A percentile compares a stretch with the other conserved stretches of the same genome.
Conservation (phyloP, 768 basidiomycete species). For the Chalciporus pseudorubinellus region DNA sequence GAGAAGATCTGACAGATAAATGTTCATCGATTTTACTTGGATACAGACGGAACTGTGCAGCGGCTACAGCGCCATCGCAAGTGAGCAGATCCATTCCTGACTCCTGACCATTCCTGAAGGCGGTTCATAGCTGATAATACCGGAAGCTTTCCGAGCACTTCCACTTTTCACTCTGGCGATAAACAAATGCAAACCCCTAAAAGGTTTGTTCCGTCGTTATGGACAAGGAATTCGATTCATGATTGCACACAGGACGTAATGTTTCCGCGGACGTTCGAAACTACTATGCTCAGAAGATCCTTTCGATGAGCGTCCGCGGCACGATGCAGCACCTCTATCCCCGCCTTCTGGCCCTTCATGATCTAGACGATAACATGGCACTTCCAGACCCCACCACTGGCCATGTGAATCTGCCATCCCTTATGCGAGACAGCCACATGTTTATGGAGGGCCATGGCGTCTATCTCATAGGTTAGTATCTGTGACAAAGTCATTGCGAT, state of each 20-base stretch:
- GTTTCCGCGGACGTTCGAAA: slow-evolving; percentile 95
- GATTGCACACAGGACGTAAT: slow-evolving; percentile 55
- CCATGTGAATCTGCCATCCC: slow-evolving; percentile 62
- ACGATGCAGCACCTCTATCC: slow-evolving; percentile 86
- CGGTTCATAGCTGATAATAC: slow-evolving; percentile 74
- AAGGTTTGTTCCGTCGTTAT: slow-evolving; percentile 53
- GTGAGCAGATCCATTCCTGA: slow-evolving; percentile 39
- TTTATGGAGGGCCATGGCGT: slow-evolving; percentile 90
- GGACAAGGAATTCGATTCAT: slow-evolving; percentile 4
- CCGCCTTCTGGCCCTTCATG: slow-evolving; percentile 82
- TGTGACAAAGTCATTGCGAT: slow-evolving; percentile 11
- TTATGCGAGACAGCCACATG: slow-evolving; percentile 78
- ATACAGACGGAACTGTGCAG: slow-evolving; percentile 87
- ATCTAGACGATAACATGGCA: slow-evolving; percentile 68
- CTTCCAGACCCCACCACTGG: slow-evolving; percentile 62
- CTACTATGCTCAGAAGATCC: slow-evolving; percentile 74
- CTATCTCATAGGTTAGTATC: slow-evolving; percentile 82
- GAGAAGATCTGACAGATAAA: slow-evolving; percentile 81
- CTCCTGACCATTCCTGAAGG: slow-evolving; percentile 6
- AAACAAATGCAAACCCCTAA: slow-evolving; percentile 88
- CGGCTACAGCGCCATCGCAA: slow-evolving; percentile 73
- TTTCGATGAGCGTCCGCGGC: slow-evolving; percentile 63
- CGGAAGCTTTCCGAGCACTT: slow-evolving; percentile 86
- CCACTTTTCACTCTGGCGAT: slow-evolving; percentile 80
- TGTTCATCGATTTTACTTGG: slow-evolving; percentile 80